phyloP scores from a whole-genome alignment of 1,139 yeast genomes.

The Saccharomycopsis hybrid region DNA sequence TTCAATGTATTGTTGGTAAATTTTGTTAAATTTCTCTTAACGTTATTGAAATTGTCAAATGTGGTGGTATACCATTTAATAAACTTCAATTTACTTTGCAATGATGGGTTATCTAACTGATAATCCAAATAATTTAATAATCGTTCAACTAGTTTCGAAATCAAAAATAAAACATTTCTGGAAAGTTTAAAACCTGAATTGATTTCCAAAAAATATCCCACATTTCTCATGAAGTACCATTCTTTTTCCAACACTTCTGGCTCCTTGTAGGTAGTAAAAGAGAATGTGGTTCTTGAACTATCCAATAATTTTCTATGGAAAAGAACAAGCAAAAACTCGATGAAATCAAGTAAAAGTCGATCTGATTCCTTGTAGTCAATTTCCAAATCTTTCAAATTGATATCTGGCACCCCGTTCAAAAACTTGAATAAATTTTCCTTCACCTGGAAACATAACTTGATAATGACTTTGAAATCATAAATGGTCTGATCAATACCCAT shows the following conservation, averaged over 20 bases:
- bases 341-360: conserved; percentile 54
- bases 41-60: conserved; percentile 77
- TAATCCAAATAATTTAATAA: conserved; percentile 64
- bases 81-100: conserved; percentile 50
- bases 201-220: conserved; percentile 63
- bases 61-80: conserved; percentile 77
- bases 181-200: conserved; percentile 87
- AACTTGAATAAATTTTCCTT: conserved; percentile 55
- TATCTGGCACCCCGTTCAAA: conserved; percentile 46
- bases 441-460: conserved; percentile 69
- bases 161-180: conserved; percentile 60
- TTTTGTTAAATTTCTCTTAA: conserved; percentile 78
- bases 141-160: conserved; percentile 62
- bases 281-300: conserved; percentile 55
- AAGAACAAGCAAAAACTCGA: conserved; percentile 63
- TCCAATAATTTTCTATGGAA: conserved; percentile 74
- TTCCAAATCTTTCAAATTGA: conserved; percentile 62
- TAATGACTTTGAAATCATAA: conserved; percentile 74
- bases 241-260: conserved; percentile 82
- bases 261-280: conserved; percentile 81
- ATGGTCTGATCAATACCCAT: conserved; percentile 96
- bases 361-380: conserved; percentile 58
- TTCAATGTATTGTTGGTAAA: conserved; percentile 64
- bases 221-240: conserved; percentile 67
- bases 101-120: conserved; percentile 63